Evolutionary conservation across 2,329 filamentous ascomycete species (phyloP), one percentile per base, ranked within the genome.

Genomic region (Hyphodiscus sp.): DNA sequence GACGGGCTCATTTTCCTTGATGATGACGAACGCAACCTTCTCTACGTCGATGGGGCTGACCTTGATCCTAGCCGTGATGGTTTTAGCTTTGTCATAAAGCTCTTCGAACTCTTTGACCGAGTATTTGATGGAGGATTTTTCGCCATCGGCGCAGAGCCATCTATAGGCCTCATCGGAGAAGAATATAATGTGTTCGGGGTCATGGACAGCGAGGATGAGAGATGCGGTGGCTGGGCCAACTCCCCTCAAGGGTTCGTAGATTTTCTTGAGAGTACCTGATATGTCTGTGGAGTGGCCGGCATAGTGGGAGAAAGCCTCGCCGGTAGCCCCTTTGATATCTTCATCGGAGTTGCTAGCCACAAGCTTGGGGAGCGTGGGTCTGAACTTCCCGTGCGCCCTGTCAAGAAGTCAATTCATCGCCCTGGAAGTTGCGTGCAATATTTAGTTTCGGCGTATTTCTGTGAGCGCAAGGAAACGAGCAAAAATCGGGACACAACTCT

Each of bases 161-260:
- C 83, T 78, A 65, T 84, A 92, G 2, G 85, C 76, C 69, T 94
- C 89, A 64, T 95, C 89, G 2, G 84, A 87, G 70, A 92, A 92
- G 74, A 92, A 92, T 1, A 87, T 78, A 47, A 84, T 75, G 13
- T 71, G 69, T 0, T 73, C 68, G 0, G 84, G 77, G 55, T 83
- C 77, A 58, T 83, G 78, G 4, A 86, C 80, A 4, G 84, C 79
- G 2, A 94, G 76, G 1, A 92, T 71, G 30, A 94, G 77, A 1
- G 86, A 89, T 0, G 87, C 88, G 0, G 88, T 92, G 8, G 89
- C 89, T 1, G 89, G 87, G 0, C 89, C 89, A 57, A 95, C 81
- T 33, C 89, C 89, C 58, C 76, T 84, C n/a, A 94, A 73, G 15
- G 63, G 58, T 52, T 75, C 75, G 1, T 75, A 76, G 11, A 91